Base-by-base conservation (phyloP, 1,284 basidiomycete genomes). In the Puccinia novopanici region DNA sequence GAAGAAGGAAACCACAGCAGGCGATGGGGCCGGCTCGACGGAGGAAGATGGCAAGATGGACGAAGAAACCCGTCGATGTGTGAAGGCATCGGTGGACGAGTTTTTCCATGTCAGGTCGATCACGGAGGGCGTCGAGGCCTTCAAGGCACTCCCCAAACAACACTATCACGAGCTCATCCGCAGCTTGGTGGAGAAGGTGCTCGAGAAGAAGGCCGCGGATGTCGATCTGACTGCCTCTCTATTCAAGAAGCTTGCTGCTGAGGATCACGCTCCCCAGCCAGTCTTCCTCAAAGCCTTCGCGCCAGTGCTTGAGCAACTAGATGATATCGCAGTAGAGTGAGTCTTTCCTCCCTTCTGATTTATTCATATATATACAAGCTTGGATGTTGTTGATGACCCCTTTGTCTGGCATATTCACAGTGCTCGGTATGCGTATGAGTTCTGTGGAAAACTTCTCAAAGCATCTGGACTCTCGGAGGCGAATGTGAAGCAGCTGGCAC, bases 251-350 rank as follows among this genome's bases (percentile, higher is more conserved):
- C 30, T 79, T 5, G 27, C 40, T n/a, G 40, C 68, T 22, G 67
- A 40, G 59, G 30, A 50, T 3, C 6, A 12, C 27, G 48, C 70
- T 13, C 10, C 37, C 3, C 24, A 30, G 40, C 5, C 19, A 3
- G 24, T 59, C 12, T 79, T 79, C 30, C 34, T 40, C 34, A 59
- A 72, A 52, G 76, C 24, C 12, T 79, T 79, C 50, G 50, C 30
- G 27, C 52, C 54, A 19, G 45, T 72, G 10, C 45, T 79, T 27
- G 54, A 71, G 42, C 34, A 42, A n/a, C 22, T 79, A 24, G 52
- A 59, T 34, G 76, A 72, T 52, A 71, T 24, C 13, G 67, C 55
- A 13, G n/a, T 72, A 24, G 76, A 72, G 67, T 79, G 48, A 71
- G 76, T 79, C 24, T 19, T 42, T 17, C 54, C 24, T 27, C 59